These are phyloP conservation scores for Lipomyces orientalis DNA, from an alignment of 805 yeast species.

Conservation along the genomic window DNA sequence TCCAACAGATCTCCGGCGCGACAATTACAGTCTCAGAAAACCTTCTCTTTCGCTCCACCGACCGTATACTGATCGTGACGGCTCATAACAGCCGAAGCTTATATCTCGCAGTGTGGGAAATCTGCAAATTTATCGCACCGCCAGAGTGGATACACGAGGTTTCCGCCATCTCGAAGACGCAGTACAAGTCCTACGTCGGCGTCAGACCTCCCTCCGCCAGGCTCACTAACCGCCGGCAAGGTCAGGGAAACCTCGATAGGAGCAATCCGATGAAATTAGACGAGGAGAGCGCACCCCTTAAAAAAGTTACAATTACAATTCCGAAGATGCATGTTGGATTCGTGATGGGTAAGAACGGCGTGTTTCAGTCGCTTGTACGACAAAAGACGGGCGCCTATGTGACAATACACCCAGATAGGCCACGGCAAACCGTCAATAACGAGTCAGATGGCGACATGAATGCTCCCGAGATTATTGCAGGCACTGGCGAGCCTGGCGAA, in stretches of 20 bases:
- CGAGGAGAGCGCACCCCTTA: background rate
- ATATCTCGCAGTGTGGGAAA: background rate
- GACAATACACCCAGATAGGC: background rate
- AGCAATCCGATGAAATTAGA: background rate
- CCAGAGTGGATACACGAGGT: background rate
- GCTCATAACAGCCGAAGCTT: conserved; percentile 1
- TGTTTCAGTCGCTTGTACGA: background rate
- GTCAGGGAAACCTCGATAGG: background rate
- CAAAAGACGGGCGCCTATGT: background rate
- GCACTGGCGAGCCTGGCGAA: background rate
- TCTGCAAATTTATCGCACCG: background rate
- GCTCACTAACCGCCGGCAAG: background rate
- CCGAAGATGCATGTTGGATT: background rate
- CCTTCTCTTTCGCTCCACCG: background rate
- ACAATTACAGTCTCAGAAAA: background rate
- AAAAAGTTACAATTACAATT: background rate
- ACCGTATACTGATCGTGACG: background rate
- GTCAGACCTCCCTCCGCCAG: background rate
- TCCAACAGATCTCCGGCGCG: background rate
- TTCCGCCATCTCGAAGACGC: background rate
- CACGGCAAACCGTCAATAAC: background rate
- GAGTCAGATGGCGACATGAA: background rate
- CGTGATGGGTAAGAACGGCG: background rate
- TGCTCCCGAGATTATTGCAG: background rate
- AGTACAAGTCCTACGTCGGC: background rate